A percentile compares a stretch with the other conserved stretches of the same genome.
phyloP scores from a whole-genome alignment of 495 filamentous ascomycete genomes.

The Daldinia bambusicola region DNA sequence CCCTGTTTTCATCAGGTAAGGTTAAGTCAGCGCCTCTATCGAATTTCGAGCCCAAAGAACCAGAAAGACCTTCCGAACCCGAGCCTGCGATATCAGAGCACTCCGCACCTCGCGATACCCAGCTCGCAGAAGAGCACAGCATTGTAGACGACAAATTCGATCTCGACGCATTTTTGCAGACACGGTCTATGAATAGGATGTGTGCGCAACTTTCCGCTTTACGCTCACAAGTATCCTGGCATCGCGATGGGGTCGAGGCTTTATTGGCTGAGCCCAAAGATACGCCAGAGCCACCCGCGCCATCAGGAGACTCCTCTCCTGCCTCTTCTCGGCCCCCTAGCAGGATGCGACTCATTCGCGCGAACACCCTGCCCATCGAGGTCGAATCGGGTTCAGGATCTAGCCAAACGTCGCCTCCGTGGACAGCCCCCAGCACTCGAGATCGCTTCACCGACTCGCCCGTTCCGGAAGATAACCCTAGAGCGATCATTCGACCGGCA shows the following conservation, averaged over 20 bases:
- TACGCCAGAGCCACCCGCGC: slow-evolving; percentile 16
- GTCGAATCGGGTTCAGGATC: slow-evolving; percentile 3
- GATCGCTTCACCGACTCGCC: slow-evolving; percentile 23
- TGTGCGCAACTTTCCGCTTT: slow-evolving; percentile 55
- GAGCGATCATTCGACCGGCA: slow-evolving; percentile 29
- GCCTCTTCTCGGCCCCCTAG: slow-evolving; percentile 5
- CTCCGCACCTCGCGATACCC: slow-evolving; percentile 2
- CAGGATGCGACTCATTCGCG: slow-evolving; percentile 26
- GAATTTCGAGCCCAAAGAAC: slow-evolving; percentile 1
- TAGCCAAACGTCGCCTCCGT: slow-evolving; percentile 2
- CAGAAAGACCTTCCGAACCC: slow-evolving; percentile 8
- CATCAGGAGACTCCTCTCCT: slow-evolving; percentile 14
- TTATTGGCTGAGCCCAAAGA: slow-evolving; percentile 45
- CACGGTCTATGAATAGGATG: slow-evolving; percentile 56
- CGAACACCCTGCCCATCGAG: slow-evolving; percentile 30
- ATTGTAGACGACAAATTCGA: slow-evolving; percentile 42
- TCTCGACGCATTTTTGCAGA: slow-evolving; percentile 49
- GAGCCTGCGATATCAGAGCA: slow-evolving; percentile 16
- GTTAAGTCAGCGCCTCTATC: slow-evolving; percentile 21
- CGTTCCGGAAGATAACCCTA: slow-evolving; percentile 8
- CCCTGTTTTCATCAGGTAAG: slow-evolving; percentile 26
- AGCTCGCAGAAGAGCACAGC: slow-evolving; percentile 22
- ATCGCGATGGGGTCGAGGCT: slow-evolving; percentile 52
- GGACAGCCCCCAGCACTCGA: slow-evolving; percentile 21
- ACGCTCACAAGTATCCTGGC: slow-evolving; percentile 52